A percentile compares a stretch with the other conserved stretches of the same genome.
These are phyloP conservation scores for Colletotrichum liaoningense DNA, from an alignment of 2,329 filamentous ascomycete genomes.

Conservation along the genomic window DNA sequence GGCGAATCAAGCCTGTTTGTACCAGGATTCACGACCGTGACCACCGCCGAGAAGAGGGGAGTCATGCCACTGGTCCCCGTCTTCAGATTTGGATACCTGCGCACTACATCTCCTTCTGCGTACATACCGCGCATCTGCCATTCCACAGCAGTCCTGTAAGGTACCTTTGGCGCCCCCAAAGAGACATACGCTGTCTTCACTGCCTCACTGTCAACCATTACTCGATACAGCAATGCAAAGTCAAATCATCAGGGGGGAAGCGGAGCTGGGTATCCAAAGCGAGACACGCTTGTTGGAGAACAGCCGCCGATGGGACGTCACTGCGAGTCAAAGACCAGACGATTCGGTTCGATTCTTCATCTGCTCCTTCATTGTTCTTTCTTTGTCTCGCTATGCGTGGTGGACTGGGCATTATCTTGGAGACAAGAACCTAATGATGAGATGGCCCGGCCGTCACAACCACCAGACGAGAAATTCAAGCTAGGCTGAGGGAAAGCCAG, in stretches of 20 bases:
- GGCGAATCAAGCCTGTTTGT: conserved; percentile 32
- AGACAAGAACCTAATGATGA: not conserved
- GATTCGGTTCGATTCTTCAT: conserved; percentile 23
- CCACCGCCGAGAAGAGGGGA: conserved; percentile 26
- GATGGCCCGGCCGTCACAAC: conserved; percentile 6
- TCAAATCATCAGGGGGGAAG: conserved; percentile 11
- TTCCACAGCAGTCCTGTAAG: conserved; percentile 32
- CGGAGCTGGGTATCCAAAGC: not conserved
- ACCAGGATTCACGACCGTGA: conserved; percentile 28
- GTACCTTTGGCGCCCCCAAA: conserved; percentile 27
- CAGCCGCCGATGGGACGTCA: conserved; percentile 26
- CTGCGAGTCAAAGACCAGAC: conserved; percentile 13
- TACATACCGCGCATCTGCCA: conserved; percentile 22
- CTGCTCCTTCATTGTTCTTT: conserved; percentile 3
- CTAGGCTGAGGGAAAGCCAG: conserved; percentile 10
- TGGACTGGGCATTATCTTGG: not conserved
- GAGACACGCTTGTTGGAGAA: conserved; percentile 26
- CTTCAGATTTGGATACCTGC: conserved; percentile 1
- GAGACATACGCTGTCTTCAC: not conserved
- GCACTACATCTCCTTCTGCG: conserved; percentile 1
- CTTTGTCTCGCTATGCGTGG: conserved; percentile 1
- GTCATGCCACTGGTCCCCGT: conserved; percentile 20
- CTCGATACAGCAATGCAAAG: not conserved
- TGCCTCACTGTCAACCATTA: not conserved
- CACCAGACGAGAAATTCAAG: not conserved